phyloP scores from a whole-genome alignment of 768 basidiomycete species.

The Roridomyces roridus region DNA sequence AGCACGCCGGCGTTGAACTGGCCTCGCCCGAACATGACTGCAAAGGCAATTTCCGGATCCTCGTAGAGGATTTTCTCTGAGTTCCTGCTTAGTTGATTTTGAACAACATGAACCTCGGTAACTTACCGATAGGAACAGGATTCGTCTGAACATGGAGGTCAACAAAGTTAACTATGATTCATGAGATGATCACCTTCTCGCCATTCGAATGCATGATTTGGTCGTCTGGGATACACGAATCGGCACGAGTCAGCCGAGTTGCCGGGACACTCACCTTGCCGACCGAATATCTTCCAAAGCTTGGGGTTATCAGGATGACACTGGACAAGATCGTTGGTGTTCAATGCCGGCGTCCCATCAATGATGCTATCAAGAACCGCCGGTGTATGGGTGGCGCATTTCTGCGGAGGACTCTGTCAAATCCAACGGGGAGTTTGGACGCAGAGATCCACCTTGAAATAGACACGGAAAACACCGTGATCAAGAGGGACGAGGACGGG shows the following conservation, averaged over 20 bases:
- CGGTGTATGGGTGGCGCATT: conserved; percentile 21
- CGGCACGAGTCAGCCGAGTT: not conserved
- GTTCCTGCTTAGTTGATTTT: no score
- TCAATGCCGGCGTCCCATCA: conserved; percentile 32
- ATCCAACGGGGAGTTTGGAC: no score
- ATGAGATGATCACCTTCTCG: conserved; percentile 39
- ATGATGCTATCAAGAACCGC: conserved; percentile 32
- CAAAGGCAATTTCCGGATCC: no score
- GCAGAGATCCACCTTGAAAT: conserved; percentile 9
- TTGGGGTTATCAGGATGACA: conserved; percentile 39
- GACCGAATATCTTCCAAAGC: conserved; percentile 31
- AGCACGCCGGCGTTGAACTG: no score
- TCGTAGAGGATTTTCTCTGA: no score
- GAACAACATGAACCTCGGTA: no score
- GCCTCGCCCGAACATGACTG: no score
- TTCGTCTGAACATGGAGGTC: conserved; percentile 33
- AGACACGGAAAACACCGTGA: not conserved
- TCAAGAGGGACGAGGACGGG: conserved; percentile 1
- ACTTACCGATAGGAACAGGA: conserved; percentile 38
- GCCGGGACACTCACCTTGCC: not conserved
- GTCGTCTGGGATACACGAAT: conserved; percentile 33
- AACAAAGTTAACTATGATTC: not conserved
- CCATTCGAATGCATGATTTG: conserved; percentile 47
- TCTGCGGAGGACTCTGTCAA: not conserved
- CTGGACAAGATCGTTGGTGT: conserved; percentile 39